Evolutionary conservation across 2,329 filamentous ascomycete species (phyloP), one percentile per base, ranked within the genome.

Genomic region (Penicillium sp.): DNA sequence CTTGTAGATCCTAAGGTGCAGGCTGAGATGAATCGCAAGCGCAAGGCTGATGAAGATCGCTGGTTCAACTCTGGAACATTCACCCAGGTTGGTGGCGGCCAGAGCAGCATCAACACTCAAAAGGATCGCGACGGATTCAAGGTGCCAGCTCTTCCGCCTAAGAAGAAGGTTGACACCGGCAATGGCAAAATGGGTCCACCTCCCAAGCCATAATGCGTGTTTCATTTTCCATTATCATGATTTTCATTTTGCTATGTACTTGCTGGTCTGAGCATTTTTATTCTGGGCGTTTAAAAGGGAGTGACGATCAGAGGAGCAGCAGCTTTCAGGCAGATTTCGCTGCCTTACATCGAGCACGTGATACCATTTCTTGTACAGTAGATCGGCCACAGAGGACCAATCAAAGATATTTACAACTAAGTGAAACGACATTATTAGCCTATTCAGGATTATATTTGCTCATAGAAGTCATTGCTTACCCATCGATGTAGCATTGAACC

Each of bases 1-100:
- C 85, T 99, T 13, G 93, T 98, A 7, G 94, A 98, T 76, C 95
- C 95, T 24, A 97, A 95, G 82, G 87, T 91, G 60, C 89, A 93
- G 69, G 91, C 92, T 8, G 93, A 97, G 80, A 85, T 96, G 76
- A 93, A 86, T 74, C 86, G 92, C 70, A 98, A 98, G 82, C 84
- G 93, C 66, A 96, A 97, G 76, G 93, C 92, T 0, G 95, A 98
- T 66, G 92, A 97, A 75, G 94, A 98, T 75, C 85, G 92, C 40
- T 99, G 93, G 90, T 99, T 99, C 83, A 96, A 95, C 78, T 91
- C 92, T 51, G 95, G 95, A n/a, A 93, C 92, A 0, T 99, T 99
- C 74, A 97, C 95, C 9, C 93, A 97, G 76, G 86, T 96, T 59
- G 88, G 88, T 10, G 69, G 67, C 47, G 40, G 24, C 26, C 73